Evolutionary conservation across 495 filamentous ascomycete species (phyloP).

Genomic region (Thermochaetoides thermophila): DNA sequence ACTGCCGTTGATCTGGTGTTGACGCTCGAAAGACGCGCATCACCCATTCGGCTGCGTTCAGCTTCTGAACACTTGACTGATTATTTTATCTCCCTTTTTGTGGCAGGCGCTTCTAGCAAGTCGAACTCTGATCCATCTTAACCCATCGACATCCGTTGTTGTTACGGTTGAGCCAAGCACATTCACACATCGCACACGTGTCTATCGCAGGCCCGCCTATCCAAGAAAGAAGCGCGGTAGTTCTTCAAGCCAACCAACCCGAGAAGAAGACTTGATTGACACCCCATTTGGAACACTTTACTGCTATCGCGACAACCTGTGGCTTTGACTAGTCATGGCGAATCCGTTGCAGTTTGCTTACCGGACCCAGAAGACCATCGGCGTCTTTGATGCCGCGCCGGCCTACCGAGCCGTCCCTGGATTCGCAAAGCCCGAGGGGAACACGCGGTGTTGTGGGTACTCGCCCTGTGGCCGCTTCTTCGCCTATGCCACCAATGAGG

Average conservation of each 20-base stretch:
- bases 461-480: constrained; percentile 91
- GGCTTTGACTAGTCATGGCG: constrained; percentile 82
- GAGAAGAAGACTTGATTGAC: constrained; percentile 10
- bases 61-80: too few species aligned
- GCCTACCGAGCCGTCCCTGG: constrained; percentile 74
- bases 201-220: too few species aligned
- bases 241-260: constrained; percentile 2
- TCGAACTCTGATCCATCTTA: too few species aligned
- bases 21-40: too few species aligned
- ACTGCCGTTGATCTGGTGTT: too few species aligned
- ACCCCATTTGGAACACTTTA: constrained; percentile 5
- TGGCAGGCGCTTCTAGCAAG: too few species aligned
- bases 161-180: too few species aligned
- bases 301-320: constrained; percentile 36
- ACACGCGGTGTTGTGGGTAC: constrained; percentile 84
- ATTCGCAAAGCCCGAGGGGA: constrained; percentile 83
- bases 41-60: too few species aligned
- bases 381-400: constrained; percentile 78
- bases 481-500: constrained; percentile 81
- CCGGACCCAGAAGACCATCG: constrained; percentile 91
- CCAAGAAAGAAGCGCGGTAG: too few species aligned
- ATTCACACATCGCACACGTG: too few species aligned
- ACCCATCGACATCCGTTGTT: too few species aligned
- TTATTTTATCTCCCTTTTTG: too few species aligned
- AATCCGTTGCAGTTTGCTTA: constrained; percentile 81